phyloP scores from a whole-genome alignment of 805 yeast species.

The Jamesozyma hellenica region DNA sequence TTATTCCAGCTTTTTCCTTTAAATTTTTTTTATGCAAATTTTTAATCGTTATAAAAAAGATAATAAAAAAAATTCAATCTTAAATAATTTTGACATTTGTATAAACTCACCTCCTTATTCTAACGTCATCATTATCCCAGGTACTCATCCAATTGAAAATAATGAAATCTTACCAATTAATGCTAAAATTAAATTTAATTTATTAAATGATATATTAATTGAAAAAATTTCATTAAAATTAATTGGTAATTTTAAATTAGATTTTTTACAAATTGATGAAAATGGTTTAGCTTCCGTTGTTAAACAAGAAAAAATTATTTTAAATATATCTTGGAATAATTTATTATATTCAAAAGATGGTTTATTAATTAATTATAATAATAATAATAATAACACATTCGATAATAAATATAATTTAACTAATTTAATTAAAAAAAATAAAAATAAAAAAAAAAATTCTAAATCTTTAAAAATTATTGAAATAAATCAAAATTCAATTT shows the following conservation, averaged over 20 bases:
- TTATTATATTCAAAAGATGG: slow-evolving; percentile 23
- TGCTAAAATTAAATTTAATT: too few species aligned
- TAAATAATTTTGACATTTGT: slow-evolving; percentile 24
- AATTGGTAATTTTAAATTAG: slow-evolving; percentile 54
- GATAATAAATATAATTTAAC: slow-evolving; percentile 7
- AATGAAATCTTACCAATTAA: too few species aligned
- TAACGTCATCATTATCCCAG: slow-evolving; percentile 68
- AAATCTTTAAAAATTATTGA: background rate
- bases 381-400: slow-evolving; percentile 2
- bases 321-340: slow-evolving; percentile 68
- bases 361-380: too few species aligned
- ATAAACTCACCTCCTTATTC: slow-evolving; percentile 31
- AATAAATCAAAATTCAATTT: background rate
- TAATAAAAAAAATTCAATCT: too few species aligned
- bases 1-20: too few species aligned
- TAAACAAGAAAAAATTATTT: slow-evolving; percentile 47
- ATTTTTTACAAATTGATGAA: slow-evolving; percentile 37
- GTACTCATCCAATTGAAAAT: slow-evolving; percentile 33
- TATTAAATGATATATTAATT: slow-evolving; percentile 49
- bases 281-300: slow-evolving; percentile 31
- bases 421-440: background rate
- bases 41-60: too few species aligned
- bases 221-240: slow-evolving; percentile 52
- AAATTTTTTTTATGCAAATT: too few species aligned
- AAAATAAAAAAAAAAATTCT: background rate